These are phyloP conservation scores for Strigomonas culicis DNA, from an alignment of 208 protist species.

Conservation along the genomic window DNA sequence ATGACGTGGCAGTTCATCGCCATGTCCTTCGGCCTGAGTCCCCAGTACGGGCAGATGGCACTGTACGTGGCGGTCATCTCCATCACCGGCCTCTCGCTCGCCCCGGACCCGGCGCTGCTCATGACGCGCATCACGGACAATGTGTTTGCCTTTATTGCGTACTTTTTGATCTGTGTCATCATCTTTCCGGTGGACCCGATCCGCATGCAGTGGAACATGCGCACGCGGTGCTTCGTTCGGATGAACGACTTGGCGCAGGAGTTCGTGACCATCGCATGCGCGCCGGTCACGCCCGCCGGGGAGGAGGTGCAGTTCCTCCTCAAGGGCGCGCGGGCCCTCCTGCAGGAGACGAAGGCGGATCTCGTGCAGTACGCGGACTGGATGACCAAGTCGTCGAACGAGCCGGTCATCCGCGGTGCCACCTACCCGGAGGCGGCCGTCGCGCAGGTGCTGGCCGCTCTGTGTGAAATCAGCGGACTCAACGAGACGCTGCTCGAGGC, in stretches of 20 bases:
- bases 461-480: slow-evolving; percentile 39
- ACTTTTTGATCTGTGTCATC: slow-evolving; percentile 43
- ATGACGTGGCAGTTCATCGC: slow-evolving; percentile 22
- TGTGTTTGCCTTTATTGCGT: slow-evolving; percentile 40
- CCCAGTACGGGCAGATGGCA: slow-evolving; percentile 22
- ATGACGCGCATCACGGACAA: slow-evolving; percentile 36
- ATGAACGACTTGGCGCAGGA: slow-evolving; percentile 20
- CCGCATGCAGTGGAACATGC: slow-evolving; percentile 37
- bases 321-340: not conserved
- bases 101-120: slow-evolving; percentile 11
- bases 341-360: slow-evolving; percentile 5
- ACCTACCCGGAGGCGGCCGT: slow-evolving; percentile 39
- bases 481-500: slow-evolving; percentile 45
- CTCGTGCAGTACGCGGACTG: slow-evolving; percentile 19
- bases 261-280: slow-evolving; percentile 23
- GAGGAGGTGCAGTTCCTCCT: slow-evolving; percentile 24
- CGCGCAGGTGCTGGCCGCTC: slow-evolving; percentile 26
- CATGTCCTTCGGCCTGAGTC: slow-evolving; percentile 20
- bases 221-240: slow-evolving; percentile 22
- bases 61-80: slow-evolving; percentile 34
- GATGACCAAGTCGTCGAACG: slow-evolving; percentile 24
- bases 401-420: slow-evolving; percentile 41
- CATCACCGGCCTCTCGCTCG: slow-evolving; percentile 17
- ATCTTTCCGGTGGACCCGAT: slow-evolving; percentile 55
- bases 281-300: slow-evolving; percentile 28